Evolutionary conservation across 345 rosid species (phyloP), one percentile per base, ranked within the genome.

Genomic region (Arabidopsis thaliana): DNA sequence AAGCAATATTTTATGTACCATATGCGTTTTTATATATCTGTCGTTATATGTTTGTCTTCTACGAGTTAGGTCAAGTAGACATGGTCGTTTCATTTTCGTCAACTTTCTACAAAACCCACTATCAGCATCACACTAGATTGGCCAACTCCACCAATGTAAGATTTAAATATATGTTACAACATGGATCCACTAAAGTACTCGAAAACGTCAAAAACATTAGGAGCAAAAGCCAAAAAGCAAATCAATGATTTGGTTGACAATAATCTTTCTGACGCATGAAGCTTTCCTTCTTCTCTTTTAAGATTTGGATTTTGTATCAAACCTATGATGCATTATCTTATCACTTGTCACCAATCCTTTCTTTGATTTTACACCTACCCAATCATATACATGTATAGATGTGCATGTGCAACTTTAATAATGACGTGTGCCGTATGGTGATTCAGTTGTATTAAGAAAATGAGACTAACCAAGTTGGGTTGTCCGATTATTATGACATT

Each of bases 201-300:
- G 78, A 65, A 65, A 36, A 49, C 66, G 72, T 65, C 33, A 13
- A 74, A 22, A 71, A 52, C 5, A 56, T 64, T 53, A 14, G 28
- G 64, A 73, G 71, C 48, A 53, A 73, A 66, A 57, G 59, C 65
- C 65, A 46, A 65, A 65, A 49, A 56, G 42, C 25, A 24, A 65
- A 74, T 74, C 40, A 59, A 65, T 65, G 24, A 57, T 65, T 65
- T 56, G 50, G 66, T 74, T 65, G 78, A 74, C 66, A 25, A 57
- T 65, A 45, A 65, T 44, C 38, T 32, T 20, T 63, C 70, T 73
- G 77, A 73, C 70, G 63, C 46, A 42, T 55, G 37, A 53, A 53
- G 71, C 37, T 33, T 62, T 61, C 45, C 14, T 4, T 72, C 32
- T 20, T 9, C 40, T 20, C 40, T 49, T 59, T 71, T 59, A 1